Base-by-base conservation (phyloP, 495 filamentous ascomycete genomes). In the Usnea hakonensis region DNA sequence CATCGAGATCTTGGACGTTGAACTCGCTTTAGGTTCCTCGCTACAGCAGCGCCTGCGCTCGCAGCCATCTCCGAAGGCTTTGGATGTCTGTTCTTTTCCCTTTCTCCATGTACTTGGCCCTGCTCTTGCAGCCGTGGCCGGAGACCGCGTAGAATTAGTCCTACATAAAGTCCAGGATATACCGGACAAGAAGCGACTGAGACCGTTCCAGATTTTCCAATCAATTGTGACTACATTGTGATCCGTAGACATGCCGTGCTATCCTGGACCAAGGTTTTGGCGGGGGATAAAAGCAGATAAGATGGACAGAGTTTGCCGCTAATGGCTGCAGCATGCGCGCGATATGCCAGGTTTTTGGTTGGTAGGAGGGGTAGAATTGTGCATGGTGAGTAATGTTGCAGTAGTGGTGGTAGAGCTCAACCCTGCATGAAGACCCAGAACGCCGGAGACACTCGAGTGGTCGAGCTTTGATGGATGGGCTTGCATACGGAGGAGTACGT, bases 341-440 rank as follows among this genome's bases (percentile, higher is more conserved):
- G 30, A 32, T 19, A 33, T 50, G 11, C 14, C 26, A 32, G 11
- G n/a, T 2, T 9, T 52, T 6, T 52, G 48, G 48, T 52, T 52
- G 48, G 48, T 52, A 32, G 28, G 21, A 32, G 28, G 21, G 16
- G 30, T 32, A 13, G 10, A 19, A 28, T 52, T 30, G 26, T 52
- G 2, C 26, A 28, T 32, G 5, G 0, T 52, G 48, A n/a, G n/a
- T n/a, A n/a, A n/a, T n/a, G 48, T 28, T 52, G 48, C 48, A 52
- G 48, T 52, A 52, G 48, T n/a, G n/a, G n/a, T n/a, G n/a, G n/a
- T n/a, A 52, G 17, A 52, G 48, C 9, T 38, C 32, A 16, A 57
- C 33, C 54, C 54, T 57, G 54, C 54, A 57, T 57, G 19, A 57
- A 36, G 54, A 57, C 54, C 54, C 37, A 57, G 54, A 57, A 57